A percentile compares a stretch with the other conserved stretches of the same genome.
Evolutionary conservation across 1,284 basidiomycete genomes (phyloP).

Genomic region (Singerocomus rubriflavus): DNA sequence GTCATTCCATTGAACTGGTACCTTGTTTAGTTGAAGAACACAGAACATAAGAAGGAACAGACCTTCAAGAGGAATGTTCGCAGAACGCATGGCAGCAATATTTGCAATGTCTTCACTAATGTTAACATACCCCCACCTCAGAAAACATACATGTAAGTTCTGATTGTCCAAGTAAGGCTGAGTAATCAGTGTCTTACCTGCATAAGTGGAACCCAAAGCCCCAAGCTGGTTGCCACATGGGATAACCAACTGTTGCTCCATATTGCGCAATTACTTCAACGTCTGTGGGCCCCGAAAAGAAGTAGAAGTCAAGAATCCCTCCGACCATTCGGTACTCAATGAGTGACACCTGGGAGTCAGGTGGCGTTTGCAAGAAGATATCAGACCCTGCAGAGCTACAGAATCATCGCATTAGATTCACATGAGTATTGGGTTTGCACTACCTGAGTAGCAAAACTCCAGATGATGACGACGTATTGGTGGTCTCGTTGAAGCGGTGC

Average conservation of each 20-base stretch:
- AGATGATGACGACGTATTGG: conserved; percentile 54
- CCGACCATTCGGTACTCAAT: conserved; percentile 64
- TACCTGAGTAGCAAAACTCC: conserved; percentile 69
- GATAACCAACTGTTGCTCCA: conserved; percentile 53
- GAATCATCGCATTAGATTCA: background rate
- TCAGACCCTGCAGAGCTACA: conserved; percentile 57
- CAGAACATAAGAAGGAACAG: conserved; percentile 1
- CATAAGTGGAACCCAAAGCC: conserved; percentile 72
- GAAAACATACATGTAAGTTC: background rate
- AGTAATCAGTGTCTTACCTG: conserved; percentile 37
- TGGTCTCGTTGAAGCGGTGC: conserved; percentile 52
- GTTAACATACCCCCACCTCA: conserved; percentile 54
- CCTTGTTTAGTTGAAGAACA: background rate
- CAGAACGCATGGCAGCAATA: conserved; percentile 57
- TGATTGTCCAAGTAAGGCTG: background rate
- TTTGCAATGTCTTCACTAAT: conserved; percentile 47
- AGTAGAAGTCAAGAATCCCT: conserved; percentile 68
- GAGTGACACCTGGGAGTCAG: conserved; percentile 47
- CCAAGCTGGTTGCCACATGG: conserved; percentile 67
- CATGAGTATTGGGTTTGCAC: background rate
- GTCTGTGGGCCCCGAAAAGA: conserved; percentile 67
- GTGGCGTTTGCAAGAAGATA: conserved; percentile 57
- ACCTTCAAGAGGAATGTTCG: conserved; percentile 67
- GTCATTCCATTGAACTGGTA: conserved; percentile 70
- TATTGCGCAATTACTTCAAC: conserved; percentile 67